Evolutionary conservation across 73 alveolate species (phyloP).

Genomic region (Paramecium caudatum): DNA sequence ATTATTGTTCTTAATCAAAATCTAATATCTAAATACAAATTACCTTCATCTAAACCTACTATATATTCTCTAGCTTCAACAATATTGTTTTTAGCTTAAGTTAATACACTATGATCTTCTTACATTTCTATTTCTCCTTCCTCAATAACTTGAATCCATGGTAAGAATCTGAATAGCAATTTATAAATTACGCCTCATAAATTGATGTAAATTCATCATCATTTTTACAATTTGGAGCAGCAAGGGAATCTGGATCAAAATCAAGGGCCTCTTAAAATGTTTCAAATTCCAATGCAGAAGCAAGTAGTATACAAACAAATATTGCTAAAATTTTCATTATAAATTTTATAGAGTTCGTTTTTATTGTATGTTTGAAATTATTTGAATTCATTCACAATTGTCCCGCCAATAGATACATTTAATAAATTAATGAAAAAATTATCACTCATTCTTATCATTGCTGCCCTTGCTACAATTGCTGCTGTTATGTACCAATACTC

Average conservation of each 20-base stretch:
- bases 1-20: no score
- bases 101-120: background rate
- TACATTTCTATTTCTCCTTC: conserved; percentile 18
- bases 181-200: background rate
- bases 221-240: background rate
- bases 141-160: background rate
- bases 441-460: no score
- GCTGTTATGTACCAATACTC: no score
- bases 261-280: conserved; percentile 1
- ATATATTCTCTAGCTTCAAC: conserved; percentile 4
- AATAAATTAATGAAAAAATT: no score
- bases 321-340: no score
- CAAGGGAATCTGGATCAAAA: background rate
- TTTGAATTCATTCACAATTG: no score
- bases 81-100: background rate
- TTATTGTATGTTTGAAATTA: no score
- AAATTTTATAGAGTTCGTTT: no score
- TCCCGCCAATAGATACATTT: no score
- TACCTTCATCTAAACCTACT: conserved; percentile 20
- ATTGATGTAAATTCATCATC: conserved; percentile 27
- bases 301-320: no score
- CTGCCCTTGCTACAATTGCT: no score
- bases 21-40: no score
- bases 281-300: conserved; percentile 4
- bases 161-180: background rate